Conservation (phyloP, 192 early-diverging fungal genomes). For the Podila horticola region DNA sequence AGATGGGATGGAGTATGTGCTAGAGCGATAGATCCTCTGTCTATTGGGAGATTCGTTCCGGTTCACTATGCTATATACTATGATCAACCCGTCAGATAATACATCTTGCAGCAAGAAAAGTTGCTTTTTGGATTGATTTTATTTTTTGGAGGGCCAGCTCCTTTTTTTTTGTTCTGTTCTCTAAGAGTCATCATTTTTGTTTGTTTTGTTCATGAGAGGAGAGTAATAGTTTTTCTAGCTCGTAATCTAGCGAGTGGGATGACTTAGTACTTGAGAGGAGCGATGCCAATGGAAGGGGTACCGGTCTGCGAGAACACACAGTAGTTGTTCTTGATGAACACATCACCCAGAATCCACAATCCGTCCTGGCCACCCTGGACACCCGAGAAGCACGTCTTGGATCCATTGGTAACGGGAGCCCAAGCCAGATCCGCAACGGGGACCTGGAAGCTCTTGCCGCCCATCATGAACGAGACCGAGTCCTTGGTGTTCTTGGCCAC, state of each 20-base stretch:
- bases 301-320: constrained; percentile 45
- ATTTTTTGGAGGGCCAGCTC: too few relatives aligned
- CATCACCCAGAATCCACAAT: constrained; percentile 64
- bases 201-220: too few relatives aligned
- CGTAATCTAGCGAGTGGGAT: background rate
- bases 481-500: constrained; percentile 25
- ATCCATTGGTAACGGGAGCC: constrained; percentile 21
- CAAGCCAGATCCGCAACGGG: constrained; percentile 53
- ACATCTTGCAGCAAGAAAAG: too few relatives aligned
- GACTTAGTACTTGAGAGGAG: constrained; percentile 34
- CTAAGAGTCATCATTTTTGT: background rate
- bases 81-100: too few relatives aligned
- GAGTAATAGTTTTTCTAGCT: background rate
- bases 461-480: constrained; percentile 45
- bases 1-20: background rate
- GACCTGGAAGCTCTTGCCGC: constrained; percentile 48
- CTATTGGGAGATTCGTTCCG: too few relatives aligned
- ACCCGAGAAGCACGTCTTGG: constrained; percentile 12
- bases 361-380: too few relatives aligned
- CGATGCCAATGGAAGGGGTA: constrained; percentile 61
- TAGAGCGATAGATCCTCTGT: background rate
- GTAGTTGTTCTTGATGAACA: constrained; percentile 58
- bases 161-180: too few relatives aligned
- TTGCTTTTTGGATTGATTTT: too few relatives aligned
- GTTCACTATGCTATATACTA: too few relatives aligned